Percentiles rank a stretch among this genome's conserved stretches.
Evolutionary conservation across 2,329 filamentous ascomycete species (phyloP).

Genomic region (Apiospora saccharicola): DNA sequence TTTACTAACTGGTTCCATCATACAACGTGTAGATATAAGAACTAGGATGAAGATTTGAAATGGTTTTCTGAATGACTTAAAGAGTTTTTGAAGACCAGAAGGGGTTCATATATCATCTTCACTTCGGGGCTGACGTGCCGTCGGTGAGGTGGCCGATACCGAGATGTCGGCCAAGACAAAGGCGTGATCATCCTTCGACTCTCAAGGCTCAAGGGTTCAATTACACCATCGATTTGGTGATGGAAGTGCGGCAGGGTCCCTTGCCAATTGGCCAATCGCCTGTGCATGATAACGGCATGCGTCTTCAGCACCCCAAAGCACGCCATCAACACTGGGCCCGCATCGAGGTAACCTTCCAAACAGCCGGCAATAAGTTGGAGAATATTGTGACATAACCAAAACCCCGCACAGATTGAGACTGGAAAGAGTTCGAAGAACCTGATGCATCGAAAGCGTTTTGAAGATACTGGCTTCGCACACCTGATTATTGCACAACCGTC

Average conservation of each 20-base stretch:
- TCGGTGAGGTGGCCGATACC: not conserved
- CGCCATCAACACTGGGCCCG: not conserved
- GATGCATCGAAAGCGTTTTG: not conserved
- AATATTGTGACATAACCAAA: not conserved
- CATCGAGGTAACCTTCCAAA: not conserved
- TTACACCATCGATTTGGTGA: not conserved
- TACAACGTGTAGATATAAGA: too few relatives aligned
- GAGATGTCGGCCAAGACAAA: not conserved
- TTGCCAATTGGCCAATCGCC: not conserved
- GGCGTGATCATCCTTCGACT: not conserved
- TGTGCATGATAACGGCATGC: not conserved
- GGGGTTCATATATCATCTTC: not conserved
- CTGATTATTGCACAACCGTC: too few relatives aligned
- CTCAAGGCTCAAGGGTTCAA: not conserved
- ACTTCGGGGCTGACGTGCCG: too few relatives aligned
- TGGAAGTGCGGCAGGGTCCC: not conserved
- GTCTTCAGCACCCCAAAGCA: not conserved
- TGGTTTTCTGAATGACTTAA: too few relatives aligned
- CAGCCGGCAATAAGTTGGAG: not conserved
- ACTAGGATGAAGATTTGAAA: too few relatives aligned
- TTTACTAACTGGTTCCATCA: not conserved
- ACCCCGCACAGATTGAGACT: not conserved
- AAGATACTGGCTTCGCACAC: not conserved
- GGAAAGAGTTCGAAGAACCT: not conserved
- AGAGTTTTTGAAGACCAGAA: not conserved